Conservation (phyloP, 139 green algal genomes). For the Chlamydomonas sp. region DNA sequence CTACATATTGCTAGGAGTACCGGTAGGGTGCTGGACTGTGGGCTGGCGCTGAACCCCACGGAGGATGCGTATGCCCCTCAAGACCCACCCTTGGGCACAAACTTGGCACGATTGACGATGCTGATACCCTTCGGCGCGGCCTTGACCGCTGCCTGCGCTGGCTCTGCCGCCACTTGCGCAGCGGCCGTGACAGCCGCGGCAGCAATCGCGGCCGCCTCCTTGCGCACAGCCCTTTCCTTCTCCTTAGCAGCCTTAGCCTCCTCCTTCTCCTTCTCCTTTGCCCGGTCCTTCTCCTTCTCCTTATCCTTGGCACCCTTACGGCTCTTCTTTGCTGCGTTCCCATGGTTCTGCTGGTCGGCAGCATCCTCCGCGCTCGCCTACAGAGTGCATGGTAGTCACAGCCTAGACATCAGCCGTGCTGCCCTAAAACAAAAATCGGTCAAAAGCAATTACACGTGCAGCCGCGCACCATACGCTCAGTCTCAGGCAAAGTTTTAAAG, state of each 20-base stretch:
- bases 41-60: too few species aligned
- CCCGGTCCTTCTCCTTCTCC: neutral
- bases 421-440: too few species aligned
- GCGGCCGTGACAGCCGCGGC: neutral
- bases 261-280: neutral
- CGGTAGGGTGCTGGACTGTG: too few species aligned
- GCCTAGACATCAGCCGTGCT: too few species aligned
- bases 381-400: too few species aligned
- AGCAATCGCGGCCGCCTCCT: neutral
- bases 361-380: too few species aligned
- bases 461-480: too few species aligned
- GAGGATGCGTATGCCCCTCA: neutral
- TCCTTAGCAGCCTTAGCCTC: neutral
- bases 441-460: too few species aligned
- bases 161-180: neutral
- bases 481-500: too few species aligned
- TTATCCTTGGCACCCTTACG: neutral
- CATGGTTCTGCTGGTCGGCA: neutral
- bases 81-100: neutral
- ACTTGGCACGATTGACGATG: constrained; percentile 15
- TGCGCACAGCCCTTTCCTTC: neutral
- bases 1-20: too few species aligned
- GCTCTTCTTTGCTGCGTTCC: constrained; percentile 12
- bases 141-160: neutral
- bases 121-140: constrained; percentile 4